Conservation (phyloP, 2,329 filamentous ascomycete species). For the Trichoderma sp. region DNA sequence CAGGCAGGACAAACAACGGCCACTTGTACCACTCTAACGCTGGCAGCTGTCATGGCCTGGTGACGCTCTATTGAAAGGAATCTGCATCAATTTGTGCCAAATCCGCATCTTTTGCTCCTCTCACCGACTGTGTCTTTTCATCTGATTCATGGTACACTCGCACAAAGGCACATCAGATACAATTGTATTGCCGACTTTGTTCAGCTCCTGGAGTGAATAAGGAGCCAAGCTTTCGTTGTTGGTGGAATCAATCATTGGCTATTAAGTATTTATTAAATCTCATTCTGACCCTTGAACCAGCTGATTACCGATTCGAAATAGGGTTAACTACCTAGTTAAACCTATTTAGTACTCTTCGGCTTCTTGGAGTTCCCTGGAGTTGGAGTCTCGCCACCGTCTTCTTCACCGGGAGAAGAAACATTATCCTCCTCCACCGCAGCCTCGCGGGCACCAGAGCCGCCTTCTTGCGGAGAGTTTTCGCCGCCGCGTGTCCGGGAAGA, state of each 20-base stretch:
- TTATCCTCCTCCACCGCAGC: background rate
- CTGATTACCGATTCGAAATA: background rate
- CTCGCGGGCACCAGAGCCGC: background rate
- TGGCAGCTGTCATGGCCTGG: slow-evolving; percentile 6
- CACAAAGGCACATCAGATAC: background rate
- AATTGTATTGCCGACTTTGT: background rate
- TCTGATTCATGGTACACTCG: background rate
- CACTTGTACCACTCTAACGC: slow-evolving; percentile 12
- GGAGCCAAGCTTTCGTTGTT: background rate
- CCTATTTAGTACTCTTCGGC: background rate
- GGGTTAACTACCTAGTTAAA: background rate
- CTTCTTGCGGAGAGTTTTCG: background rate
- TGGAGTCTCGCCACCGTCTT: background rate
- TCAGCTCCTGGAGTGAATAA: background rate
- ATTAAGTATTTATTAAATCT: background rate
- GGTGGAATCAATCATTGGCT: background rate
- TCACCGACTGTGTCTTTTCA: background rate
- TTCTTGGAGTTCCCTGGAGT: background rate
- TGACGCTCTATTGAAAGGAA: background rate
- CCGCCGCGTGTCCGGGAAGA: background rate
- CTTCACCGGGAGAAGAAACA: background rate
- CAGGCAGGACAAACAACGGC: slow-evolving; percentile 6
- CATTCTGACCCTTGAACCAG: background rate
- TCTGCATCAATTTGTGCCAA: background rate
- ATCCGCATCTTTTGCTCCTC: background rate